Base-by-base conservation (phyloP, 257 asterid species). In the Linaria vulgaris region DNA sequence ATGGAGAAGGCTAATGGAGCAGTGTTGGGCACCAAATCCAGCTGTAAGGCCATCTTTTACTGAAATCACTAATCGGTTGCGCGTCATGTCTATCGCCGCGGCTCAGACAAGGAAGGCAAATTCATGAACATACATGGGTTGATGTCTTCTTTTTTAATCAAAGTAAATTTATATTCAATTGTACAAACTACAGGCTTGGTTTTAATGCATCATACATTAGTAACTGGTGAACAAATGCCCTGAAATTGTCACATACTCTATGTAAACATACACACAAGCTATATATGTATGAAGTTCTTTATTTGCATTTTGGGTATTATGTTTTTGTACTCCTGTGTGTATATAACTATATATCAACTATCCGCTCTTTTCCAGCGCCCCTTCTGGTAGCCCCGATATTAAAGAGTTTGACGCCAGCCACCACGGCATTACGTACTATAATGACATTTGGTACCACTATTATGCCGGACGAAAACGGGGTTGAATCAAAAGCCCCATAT, bases 21-120 rank as follows among this genome's bases (percentile, higher is more conserved):
- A 91, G 68, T 91, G 98, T 65, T 91, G 98, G 96, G 79, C 96
- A 25, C 98, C 98, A 6, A 85, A 86, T 83, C 96, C 98, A 16
- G 71, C 79, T 12, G 57, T 77, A 14, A 79, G 98, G 78, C 98
- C 98, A 10, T 84, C 90, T 12, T 91, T 91, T 55, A 81, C 91
- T 0, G 95, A 88, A 74, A 91, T 91, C 24, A 83, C 96, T 41
- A 76, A 84, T 31, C 85, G 94, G 6, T 59, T 91, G 73, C 95
- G 98, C 10, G 64, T 76, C 9, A 82, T 91, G 95, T 86, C 95
- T 13, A n/a, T n/a, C n/a, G 64, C 84, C 37, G 74, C 84, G 12
- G 74, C 86, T 54, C 86, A 74, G 67, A 63, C 77, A 57, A 80
- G 78, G 62, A 74, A 80, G 66, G 58, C 85, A 4, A 71, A 66